Evolutionary conservation across 345 rosid species (phyloP).

Genomic region (Trapa incisa): DNA sequence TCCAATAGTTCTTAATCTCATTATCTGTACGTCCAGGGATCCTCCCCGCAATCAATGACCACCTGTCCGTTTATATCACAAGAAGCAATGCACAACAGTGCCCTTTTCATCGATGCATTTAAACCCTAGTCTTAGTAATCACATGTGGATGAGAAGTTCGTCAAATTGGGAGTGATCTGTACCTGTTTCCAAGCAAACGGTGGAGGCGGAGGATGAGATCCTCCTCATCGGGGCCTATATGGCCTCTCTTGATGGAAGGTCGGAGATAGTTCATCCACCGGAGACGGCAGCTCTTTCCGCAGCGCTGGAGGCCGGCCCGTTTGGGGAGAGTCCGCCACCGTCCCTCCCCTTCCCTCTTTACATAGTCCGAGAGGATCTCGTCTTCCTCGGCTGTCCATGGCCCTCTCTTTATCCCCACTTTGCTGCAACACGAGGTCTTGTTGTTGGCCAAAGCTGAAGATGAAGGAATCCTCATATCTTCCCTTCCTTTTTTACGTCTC

Average conservation of each 20-base stretch:
- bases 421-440: conserved; percentile 52
- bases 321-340: conserved; percentile 74
- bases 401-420: conserved; percentile 65
- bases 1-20: conserved; percentile 90
- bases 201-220: too few relatives aligned
- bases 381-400: conserved; percentile 51
- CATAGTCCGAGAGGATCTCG: conserved; percentile 28
- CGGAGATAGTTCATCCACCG: conserved; percentile 19
- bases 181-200: conserved; percentile 47
- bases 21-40: conserved; percentile 83
- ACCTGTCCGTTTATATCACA: conserved; percentile 15
- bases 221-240: too few relatives aligned
- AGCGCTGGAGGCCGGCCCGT: conserved; percentile 67
- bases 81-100: not conserved
- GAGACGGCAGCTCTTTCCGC: conserved; percentile 87
- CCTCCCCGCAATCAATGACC: conserved; percentile 86
- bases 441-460: conserved; percentile 5
- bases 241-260: too few relatives aligned
- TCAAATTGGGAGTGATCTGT: not conserved
- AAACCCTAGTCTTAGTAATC: not conserved
- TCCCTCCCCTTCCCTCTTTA: conserved; percentile 69
- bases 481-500: not conserved
- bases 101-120: too few relatives aligned
- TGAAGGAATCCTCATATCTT: conserved; percentile 21
- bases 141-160: too few relatives aligned